These are phyloP conservation scores for Apiospora saccharicola DNA, from an alignment of 2,329 filamentous ascomycete species.

Conservation along the genomic window DNA sequence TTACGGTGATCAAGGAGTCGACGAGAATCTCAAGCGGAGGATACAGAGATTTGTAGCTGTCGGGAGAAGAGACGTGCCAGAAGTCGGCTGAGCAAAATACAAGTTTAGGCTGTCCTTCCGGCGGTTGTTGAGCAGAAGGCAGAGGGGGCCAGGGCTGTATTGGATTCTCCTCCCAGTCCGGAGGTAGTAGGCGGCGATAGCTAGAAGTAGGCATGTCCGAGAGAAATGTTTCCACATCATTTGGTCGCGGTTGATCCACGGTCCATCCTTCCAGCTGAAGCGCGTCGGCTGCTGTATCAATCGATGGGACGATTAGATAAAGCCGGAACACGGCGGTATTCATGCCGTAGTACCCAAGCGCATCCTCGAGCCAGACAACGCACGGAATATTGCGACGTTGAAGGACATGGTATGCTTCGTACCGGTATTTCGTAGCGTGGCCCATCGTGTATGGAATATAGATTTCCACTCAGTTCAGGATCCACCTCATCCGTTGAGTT, in stretches of 20 bases:
- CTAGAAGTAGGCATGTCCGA: slow-evolving; percentile 21
- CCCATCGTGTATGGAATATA: slow-evolving; percentile 23
- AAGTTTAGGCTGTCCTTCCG: slow-evolving; percentile 18
- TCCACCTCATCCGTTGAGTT: too few species aligned
- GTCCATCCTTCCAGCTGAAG: slow-evolving; percentile 21
- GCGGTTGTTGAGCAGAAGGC: slow-evolving; percentile 17
- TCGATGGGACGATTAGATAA: slow-evolving; percentile 7
- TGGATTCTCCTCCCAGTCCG: slow-evolving; percentile 21
- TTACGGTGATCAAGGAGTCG: slow-evolving; percentile 24
- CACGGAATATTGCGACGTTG: slow-evolving; percentile 6
- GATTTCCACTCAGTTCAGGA: too few species aligned
- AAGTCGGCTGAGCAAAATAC: slow-evolving; percentile 22
- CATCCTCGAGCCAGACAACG: slow-evolving; percentile 23
- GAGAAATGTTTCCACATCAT: slow-evolving; percentile 13
- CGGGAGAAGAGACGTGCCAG: slow-evolving; percentile 23
- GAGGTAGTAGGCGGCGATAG: slow-evolving; percentile 22
- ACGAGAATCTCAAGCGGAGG: slow-evolving; percentile 22
- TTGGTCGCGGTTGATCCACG: slow-evolving; percentile 14
- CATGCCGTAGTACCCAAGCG: slow-evolving; percentile 24
- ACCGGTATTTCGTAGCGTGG: not conserved
- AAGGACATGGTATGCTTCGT: slow-evolving; percentile 13
- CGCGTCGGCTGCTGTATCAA: slow-evolving; percentile 16
- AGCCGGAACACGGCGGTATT: slow-evolving; percentile 10
- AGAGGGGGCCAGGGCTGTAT: slow-evolving; percentile 15
- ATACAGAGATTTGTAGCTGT: slow-evolving; percentile 4